Percentiles rank a stretch among this genome's conserved stretches.
These are phyloP conservation scores for Leucosporidium creatinivorum DNA, from an alignment of 768 basidiomycete species.

Conservation along the genomic window DNA sequence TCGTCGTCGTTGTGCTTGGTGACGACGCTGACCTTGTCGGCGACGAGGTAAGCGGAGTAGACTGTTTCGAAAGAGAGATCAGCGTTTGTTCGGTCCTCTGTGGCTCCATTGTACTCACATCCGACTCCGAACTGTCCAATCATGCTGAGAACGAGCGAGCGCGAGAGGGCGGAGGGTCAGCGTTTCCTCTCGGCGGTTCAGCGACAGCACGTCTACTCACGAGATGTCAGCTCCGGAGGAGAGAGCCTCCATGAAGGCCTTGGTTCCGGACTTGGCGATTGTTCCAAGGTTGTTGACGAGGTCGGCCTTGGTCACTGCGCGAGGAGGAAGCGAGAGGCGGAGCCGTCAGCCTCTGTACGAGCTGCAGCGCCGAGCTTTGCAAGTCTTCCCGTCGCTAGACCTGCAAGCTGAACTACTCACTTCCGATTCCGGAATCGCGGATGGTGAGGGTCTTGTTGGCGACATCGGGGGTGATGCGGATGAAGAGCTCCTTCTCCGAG, in stretches of 20 bases:
- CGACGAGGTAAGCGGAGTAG: constrained; percentile 99
- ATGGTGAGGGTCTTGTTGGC: constrained; percentile 85
- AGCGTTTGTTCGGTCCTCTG: neutral
- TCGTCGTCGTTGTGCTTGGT: constrained; percentile 99
- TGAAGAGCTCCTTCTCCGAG: constrained; percentile 81
- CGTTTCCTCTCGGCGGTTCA: neutral
- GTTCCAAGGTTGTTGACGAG: constrained; percentile 82
- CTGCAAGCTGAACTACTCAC: constrained; percentile 1
- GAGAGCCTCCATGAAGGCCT: constrained; percentile 99
- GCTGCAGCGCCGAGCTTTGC: no score
- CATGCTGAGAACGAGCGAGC: constrained; percentile 4
- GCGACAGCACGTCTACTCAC: neutral
- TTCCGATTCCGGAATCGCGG: constrained; percentile 94
- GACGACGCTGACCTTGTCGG: constrained; percentile 95
- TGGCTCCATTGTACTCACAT: constrained; percentile 2
- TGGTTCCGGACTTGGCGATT: constrained; percentile 48
- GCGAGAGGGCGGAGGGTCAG: neutral
- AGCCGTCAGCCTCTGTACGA: neutral
- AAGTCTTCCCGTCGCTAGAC: neutral
- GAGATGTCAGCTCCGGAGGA: constrained; percentile 51
- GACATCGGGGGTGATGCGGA: constrained; percentile 91
- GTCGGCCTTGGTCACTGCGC: constrained; percentile 89
- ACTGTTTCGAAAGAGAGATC: constrained; percentile 38
- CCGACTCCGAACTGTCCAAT: constrained; percentile 34
- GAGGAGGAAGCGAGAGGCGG: neutral